Percentiles rank a stretch among this genome's conserved stretches.
phyloP scores from a whole-genome alignment of 768 basidiomycete genomes.

The Leccinum aurantiacum region DNA sequence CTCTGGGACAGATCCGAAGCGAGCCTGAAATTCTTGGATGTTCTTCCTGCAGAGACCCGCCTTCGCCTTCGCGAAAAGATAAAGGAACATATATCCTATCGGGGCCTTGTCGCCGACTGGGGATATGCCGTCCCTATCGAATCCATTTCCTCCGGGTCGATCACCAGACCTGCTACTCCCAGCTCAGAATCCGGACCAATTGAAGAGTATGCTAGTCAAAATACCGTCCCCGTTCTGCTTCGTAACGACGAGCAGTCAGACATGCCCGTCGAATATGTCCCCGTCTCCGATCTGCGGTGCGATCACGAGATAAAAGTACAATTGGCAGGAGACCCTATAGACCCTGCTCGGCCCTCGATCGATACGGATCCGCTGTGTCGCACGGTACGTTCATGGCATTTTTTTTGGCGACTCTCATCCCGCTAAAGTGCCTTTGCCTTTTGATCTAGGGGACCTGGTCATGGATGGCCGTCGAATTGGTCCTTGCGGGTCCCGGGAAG shows the following conservation, averaged over 20 bases:
- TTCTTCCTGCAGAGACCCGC: background rate
- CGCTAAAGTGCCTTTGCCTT: background rate
- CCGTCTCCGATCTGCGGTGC: background rate
- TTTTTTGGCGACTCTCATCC: background rate
- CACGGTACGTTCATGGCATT: background rate
- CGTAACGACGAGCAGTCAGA: background rate
- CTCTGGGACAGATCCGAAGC: background rate
- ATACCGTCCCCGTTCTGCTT: background rate
- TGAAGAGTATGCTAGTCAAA: background rate
- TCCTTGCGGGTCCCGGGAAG: background rate
- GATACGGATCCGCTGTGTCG: background rate
- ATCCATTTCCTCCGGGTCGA: background rate
- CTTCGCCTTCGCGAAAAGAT: background rate
- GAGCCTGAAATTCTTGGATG: background rate
- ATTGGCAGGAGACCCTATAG: background rate
- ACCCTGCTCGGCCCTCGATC: background rate
- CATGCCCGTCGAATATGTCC: background rate
- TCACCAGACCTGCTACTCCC: background rate
- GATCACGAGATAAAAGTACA: background rate
- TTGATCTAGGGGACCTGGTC: background rate
- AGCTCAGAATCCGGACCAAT: background rate
- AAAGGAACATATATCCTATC: background rate
- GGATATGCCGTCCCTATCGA: background rate
- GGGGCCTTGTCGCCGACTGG: background rate
- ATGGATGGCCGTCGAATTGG: background rate